Percentiles rank a stretch among this genome's conserved stretches.
These are phyloP conservation scores for Blastocystis sp. DNA, from an alignment of 352 stramenopile genomes.

Conservation along the genomic window DNA sequence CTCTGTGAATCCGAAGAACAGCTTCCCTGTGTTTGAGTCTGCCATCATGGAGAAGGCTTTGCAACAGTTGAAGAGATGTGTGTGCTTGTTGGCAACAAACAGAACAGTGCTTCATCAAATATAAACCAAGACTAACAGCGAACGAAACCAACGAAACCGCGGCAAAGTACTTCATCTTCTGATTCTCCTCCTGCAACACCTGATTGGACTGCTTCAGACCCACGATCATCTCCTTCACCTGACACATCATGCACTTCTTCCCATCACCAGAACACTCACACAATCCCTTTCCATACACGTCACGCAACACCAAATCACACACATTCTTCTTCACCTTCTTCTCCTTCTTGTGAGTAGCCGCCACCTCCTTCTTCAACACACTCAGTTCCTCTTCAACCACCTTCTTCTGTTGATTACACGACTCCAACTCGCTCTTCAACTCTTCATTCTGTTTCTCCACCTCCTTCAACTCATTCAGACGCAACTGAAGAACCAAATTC, in stretches of 20 bases:
- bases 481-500: neutral
- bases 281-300: neutral
- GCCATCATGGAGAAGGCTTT: constrained; percentile 28
- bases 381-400: neutral
- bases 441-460: neutral
- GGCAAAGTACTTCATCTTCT: constrained; percentile 16
- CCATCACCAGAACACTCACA: neutral
- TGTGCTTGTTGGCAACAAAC: constrained; percentile 38
- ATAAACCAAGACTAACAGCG: neutral
- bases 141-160: neutral
- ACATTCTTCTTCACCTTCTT: neutral
- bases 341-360: neutral
- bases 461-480: neutral
- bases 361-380: neutral
- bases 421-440: neutral
- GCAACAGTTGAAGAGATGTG: neutral
- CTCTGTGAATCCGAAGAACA: constrained; percentile 9
- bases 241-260: neutral
- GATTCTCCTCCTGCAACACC: constrained; percentile 4
- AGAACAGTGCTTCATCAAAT: constrained; percentile 14
- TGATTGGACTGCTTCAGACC: neutral
- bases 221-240: neutral
- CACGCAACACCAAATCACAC: neutral
- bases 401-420: neutral
- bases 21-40: constrained; percentile 33